Evolutionary conservation across 225 moss, liverwort and hornwort species (phyloP), one percentile per base, ranked within the genome.

Genomic region (Marchantia paleacea): DNA sequence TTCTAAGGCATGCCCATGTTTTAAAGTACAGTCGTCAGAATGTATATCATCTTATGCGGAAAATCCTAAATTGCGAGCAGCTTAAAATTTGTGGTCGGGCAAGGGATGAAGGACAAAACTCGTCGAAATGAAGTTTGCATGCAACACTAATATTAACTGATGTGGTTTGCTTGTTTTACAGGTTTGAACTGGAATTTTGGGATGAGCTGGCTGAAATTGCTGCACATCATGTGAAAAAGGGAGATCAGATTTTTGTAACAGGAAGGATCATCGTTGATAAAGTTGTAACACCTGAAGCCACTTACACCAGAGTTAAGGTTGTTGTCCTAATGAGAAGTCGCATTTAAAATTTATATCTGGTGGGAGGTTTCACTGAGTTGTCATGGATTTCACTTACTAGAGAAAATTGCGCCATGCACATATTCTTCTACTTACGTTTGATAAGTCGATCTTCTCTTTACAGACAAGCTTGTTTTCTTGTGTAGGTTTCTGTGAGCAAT

Each of bases 121-220:
- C n/a, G 28, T 66, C 66, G 9, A 9, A 24, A 0, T 9, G 9
- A 4, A 64, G 28, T 66, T 12, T n/a, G 29, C 6, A 24, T 29
- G 12, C n/a, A 12, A 51, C 50, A 3, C 62, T n/a, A 5, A 8
- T 62, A 62, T 24, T 24, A 24, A 62, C 50, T 11, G 51, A 50
- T 51, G 4, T 54, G 11, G 52, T 26, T 50, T 72, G 76, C 52
- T 39, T 55, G 26, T 61, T 51, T 11, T 89, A 75, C 89, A 96
- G 96, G 96, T 94, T 96, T 55, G 90, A 92, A 82, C 70, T 96
- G 85, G 96, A 96, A 72, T 90, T 96, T 55, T 94, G 96, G 94
- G 94, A 94, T 80, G 88, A 84, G 25, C 90, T 96, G 55, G 96
- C 94, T 65, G 94, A 92, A 83, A 85, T 94, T 89, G 96, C 96